These are phyloP conservation scores for Talaromyces sp. DNA, from an alignment of 2,329 filamentous ascomycete species.

Conservation along the genomic window DNA sequence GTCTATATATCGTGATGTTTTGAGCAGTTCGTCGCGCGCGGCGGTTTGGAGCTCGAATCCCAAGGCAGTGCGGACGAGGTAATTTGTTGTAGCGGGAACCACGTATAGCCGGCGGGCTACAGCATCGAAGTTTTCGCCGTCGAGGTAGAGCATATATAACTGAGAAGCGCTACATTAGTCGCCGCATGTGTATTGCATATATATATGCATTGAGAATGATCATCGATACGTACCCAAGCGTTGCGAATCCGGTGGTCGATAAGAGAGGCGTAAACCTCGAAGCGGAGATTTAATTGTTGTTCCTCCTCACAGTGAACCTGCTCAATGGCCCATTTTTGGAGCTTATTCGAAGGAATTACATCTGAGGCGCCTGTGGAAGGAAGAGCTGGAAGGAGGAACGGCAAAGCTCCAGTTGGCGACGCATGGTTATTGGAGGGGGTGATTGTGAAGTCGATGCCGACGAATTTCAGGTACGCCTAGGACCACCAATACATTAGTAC, in stretches of 20 bases:
- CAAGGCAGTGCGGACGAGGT: constrained; percentile 65
- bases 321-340: constrained; percentile 69
- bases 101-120: constrained; percentile 76
- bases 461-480: constrained; percentile 81
- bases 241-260: constrained; percentile 76
- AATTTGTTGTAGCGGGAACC: constrained; percentile 59
- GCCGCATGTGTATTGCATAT: background rate
- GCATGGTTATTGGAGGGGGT: constrained; percentile 87
- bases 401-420: constrained; percentile 83
- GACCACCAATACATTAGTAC: constrained; percentile 10
- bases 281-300: constrained; percentile 57
- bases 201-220: background rate
- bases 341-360: constrained; percentile 64
- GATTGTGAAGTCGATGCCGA: constrained; percentile 67
- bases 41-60: constrained; percentile 70
- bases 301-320: constrained; percentile 49
- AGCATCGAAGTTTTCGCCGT: constrained; percentile 63
- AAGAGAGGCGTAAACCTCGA: constrained; percentile 77
- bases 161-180: background rate
- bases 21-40: constrained; percentile 73
- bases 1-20: constrained; percentile 58
- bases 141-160: constrained; percentile 78
- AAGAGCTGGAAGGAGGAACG: constrained; percentile 72
- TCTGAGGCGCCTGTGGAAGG: constrained; percentile 39
- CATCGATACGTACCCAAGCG: constrained; percentile 68